Conservation (phyloP, 768 basidiomycete species). For the Lentinula raphanica region DNA sequence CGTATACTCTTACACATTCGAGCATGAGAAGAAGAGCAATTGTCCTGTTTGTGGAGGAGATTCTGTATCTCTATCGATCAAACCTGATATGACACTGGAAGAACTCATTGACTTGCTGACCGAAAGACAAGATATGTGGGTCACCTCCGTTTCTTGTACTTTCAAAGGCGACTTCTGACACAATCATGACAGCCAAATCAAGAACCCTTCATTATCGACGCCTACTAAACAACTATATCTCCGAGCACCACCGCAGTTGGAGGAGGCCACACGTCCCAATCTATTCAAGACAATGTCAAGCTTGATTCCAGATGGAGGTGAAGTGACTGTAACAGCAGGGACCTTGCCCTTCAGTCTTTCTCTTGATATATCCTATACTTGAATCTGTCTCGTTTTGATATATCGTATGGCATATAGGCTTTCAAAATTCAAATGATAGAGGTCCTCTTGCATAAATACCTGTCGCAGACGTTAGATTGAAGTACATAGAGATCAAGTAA, state of each 20-base stretch:
- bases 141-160: not conserved
- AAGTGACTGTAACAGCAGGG: constrained; percentile 84
- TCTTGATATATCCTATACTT: constrained; percentile 38
- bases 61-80: constrained; percentile 67
- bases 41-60: constrained; percentile 98
- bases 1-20: constrained; percentile 95
- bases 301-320: constrained; percentile 69
- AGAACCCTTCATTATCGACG: constrained; percentile 87
- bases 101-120: constrained; percentile 81
- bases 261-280: constrained; percentile 86
- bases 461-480: no score
- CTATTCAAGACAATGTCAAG: constrained; percentile 83
- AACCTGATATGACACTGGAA: constrained; percentile 74
- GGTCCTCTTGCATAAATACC: not conserved
- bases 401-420: no score
- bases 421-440: no score
- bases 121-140: constrained; percentile 89
- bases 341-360: constrained; percentile 84
- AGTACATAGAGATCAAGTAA: no score
- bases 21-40: constrained; percentile 87
- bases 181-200: constrained; percentile 75
- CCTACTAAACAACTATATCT: constrained; percentile 79
- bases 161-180: constrained; percentile 2
- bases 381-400: not conserved
- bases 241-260: constrained; percentile 89